A percentile compares a stretch with the other conserved stretches of the same genome.
Conservation (phyloP, 805 yeast genomes). For the Metschnikowia koreensis region DNA sequence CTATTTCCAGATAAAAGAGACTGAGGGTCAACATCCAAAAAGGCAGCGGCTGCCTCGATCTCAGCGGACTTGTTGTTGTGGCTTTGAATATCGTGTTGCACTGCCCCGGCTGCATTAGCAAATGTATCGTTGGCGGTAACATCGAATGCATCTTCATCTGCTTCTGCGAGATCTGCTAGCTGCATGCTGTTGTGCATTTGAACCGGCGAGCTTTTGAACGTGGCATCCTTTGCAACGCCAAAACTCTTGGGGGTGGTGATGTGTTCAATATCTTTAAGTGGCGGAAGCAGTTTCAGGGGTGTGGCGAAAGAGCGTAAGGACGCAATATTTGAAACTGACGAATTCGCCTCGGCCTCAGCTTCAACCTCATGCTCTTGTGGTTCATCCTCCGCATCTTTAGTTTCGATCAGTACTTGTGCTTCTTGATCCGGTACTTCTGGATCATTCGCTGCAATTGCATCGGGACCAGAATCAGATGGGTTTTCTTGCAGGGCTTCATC, state of each 20-base stretch:
- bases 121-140: constrained; percentile 19
- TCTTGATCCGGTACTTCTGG: background rate
- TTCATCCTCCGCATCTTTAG: constrained; percentile 2
- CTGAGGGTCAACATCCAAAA: constrained; percentile 26
- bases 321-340: constrained; percentile 9
- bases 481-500: background rate
- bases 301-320: constrained; percentile 28
- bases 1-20: constrained; percentile 11
- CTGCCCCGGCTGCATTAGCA: constrained; percentile 9
- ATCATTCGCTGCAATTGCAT: background rate
- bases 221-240: constrained; percentile 37
- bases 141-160: constrained; percentile 17
- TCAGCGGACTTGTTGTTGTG: constrained; percentile 11
- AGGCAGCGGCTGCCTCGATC: constrained; percentile 25
- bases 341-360: constrained; percentile 11
- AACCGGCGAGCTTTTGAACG: constrained; percentile 24
- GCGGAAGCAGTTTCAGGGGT: constrained; percentile 41
- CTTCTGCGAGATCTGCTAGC: constrained; percentile 14
- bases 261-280: constrained; percentile 41
- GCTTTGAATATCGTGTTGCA: background rate
- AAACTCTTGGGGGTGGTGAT: constrained; percentile 43
- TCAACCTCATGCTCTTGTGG: constrained; percentile 8
- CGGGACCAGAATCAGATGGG: background rate
- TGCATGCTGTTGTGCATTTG: constrained; percentile 10
- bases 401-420: background rate